Conservation (phyloP, 768 basidiomycete species). For the Rickenella mellea region DNA sequence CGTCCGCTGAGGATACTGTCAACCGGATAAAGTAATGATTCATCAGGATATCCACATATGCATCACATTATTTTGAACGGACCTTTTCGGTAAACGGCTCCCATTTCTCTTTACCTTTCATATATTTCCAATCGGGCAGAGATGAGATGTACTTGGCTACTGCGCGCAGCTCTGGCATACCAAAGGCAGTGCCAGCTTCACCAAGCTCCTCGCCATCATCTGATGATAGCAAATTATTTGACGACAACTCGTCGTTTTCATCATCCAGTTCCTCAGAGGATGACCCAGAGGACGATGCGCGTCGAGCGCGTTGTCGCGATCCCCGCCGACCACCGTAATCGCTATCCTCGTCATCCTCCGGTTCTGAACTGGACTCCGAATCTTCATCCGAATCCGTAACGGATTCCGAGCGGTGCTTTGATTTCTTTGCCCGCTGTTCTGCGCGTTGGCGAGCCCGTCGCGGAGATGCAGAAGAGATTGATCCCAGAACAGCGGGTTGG, state of each 20-base stretch:
- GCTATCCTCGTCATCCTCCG: slow-evolving; percentile 14
- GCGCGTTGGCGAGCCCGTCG: too few species aligned
- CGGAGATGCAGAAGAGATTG: too few species aligned
- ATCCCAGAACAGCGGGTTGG: not conserved
- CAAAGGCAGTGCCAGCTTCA: slow-evolving; percentile 35
- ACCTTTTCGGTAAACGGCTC: slow-evolving; percentile 43
- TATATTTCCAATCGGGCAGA: slow-evolving; percentile 33
- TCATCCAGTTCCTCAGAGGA: not conserved
- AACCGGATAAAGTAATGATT: not conserved
- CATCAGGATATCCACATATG: not conserved
- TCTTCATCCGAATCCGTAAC: not conserved
- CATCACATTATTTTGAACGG: not conserved
- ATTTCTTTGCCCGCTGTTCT: too few species aligned
- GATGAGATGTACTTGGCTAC: slow-evolving; percentile 51
- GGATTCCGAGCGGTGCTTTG: not conserved
- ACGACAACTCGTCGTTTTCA: not conserved
- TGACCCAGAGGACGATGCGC: not conserved
- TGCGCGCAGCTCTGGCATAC: slow-evolving; percentile 52
- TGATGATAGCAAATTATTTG: slow-evolving; percentile 18
- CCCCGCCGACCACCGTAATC: slow-evolving; percentile 14
- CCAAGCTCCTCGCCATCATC: slow-evolving; percentile 42
- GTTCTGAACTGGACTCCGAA: not conserved
- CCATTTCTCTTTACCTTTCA: slow-evolving; percentile 42
- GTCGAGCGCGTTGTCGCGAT: slow-evolving; percentile 5
- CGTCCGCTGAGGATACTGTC: not conserved